These are phyloP conservation scores for Ceratobasidium sp. DNA, from an alignment of 1,284 basidiomycete species.

Conservation along the genomic window DNA sequence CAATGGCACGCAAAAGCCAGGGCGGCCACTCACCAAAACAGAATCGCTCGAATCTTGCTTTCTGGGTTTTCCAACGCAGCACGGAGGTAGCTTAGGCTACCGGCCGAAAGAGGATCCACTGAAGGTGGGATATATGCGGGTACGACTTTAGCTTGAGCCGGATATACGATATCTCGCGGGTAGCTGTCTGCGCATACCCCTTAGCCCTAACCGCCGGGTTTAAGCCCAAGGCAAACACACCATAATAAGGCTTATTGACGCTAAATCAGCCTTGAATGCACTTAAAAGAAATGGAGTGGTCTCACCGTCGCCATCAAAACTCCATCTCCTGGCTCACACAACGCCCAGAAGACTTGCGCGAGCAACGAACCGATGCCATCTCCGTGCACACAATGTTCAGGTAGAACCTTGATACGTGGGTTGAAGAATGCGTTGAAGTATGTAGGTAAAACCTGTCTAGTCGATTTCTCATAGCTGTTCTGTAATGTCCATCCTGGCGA, in stretches of 20 bases:
- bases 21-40: slow-evolving; percentile 19
- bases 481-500: slow-evolving; percentile 8
- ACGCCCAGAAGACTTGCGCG: slow-evolving; percentile 22
- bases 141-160: slow-evolving; percentile 31
- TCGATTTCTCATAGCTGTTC: neutral
- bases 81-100: slow-evolving; percentile 3
- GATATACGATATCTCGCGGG: slow-evolving; percentile 20
- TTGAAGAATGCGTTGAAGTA: slow-evolving; percentile 41
- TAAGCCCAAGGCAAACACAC: neutral
- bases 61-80: slow-evolving; percentile 12
- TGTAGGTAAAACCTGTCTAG: neutral
- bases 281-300: neutral
- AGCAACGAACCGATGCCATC: slow-evolving; percentile 16
- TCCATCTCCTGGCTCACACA: slow-evolving; percentile 34
- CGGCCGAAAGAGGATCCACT: slow-evolving; percentile 18
- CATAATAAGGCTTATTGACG: slow-evolving; percentile 42
- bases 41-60: slow-evolving; percentile 19
- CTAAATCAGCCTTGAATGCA: too few species aligned
- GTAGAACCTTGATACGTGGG: neutral
- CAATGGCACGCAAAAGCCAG: too few species aligned
- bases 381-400: slow-evolving; percentile 36
- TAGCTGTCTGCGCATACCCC: neutral
- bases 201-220: neutral
- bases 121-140: slow-evolving; percentile 14
- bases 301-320: slow-evolving; percentile 40